Conservation (phyloP, 768 basidiomycete species). For the Trametes cubensis region DNA sequence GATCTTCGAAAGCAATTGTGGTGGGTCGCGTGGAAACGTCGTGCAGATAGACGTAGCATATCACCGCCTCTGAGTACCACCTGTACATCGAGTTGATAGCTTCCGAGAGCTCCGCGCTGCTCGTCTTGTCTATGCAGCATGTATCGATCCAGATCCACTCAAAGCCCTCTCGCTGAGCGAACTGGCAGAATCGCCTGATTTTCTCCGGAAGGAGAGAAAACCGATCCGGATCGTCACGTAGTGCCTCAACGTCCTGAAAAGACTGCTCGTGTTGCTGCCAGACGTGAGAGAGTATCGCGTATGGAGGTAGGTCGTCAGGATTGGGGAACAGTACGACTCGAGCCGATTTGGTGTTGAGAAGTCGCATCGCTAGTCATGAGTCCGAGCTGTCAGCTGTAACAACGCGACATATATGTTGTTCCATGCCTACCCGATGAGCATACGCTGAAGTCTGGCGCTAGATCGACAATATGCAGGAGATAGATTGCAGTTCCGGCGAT, state of each 20-base stretch:
- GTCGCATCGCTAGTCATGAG: too few relatives aligned
- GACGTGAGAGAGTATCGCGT: neutral
- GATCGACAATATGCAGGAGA: too few relatives aligned
- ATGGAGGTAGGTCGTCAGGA: neutral
- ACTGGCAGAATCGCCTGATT: neutral
- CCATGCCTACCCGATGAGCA: too few relatives aligned
- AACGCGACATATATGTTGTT: too few relatives aligned
- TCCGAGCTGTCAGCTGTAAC: too few relatives aligned
- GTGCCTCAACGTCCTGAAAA: neutral
- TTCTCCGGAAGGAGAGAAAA: neutral
- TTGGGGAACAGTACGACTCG: too few relatives aligned
- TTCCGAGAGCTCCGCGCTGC: constrained; percentile 5
- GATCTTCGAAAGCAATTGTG: too few relatives aligned
- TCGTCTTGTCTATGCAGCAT: neutral
- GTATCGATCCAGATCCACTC: constrained; percentile 3
- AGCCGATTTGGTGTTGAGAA: too few relatives aligned
- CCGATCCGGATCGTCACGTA: neutral
- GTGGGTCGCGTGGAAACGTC: neutral
- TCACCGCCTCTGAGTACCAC: neutral
- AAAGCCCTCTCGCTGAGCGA: neutral
- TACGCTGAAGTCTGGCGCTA: too few relatives aligned
- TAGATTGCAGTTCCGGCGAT: too few relatives aligned
- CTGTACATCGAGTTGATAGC: constrained; percentile 2
- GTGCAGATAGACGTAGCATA: constrained; percentile 4
- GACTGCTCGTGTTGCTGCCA: neutral